A percentile compares a stretch with the other conserved stretches of the same genome.
Conservation (phyloP, 495 filamentous ascomycete species). For the Annulohypoxylon moriforme region DNA sequence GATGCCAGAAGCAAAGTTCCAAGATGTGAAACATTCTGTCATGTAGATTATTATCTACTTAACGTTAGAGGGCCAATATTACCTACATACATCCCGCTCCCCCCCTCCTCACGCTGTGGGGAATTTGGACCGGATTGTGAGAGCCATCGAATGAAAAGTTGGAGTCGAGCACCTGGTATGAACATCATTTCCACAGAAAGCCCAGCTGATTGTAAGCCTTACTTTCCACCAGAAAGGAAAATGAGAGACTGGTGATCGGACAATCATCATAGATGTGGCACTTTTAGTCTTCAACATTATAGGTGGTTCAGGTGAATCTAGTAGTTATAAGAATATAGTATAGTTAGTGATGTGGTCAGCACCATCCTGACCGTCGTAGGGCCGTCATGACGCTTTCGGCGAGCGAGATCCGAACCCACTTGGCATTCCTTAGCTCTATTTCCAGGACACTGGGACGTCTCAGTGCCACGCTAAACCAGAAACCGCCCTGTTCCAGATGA, state of each 20-base stretch:
- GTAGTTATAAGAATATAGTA: background rate
- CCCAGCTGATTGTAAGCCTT: background rate
- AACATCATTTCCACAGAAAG: constrained; percentile 23
- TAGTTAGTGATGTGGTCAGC: constrained; percentile 7
- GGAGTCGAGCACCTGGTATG: constrained; percentile 22
- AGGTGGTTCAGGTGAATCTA: background rate
- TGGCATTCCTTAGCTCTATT: constrained; percentile 40
- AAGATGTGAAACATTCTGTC: constrained; percentile 16
- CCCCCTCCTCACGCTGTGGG: constrained; percentile 20
- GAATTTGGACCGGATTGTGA: constrained; percentile 14
- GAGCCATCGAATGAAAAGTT: constrained; percentile 1
- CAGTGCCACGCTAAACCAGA: constrained; percentile 37
- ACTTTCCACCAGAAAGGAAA: constrained; percentile 2
- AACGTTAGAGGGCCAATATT: constrained; percentile 8
- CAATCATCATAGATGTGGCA: background rate
- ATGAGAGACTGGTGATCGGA: constrained; percentile 12
- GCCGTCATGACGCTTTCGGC: constrained; percentile 21
- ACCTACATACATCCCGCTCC: constrained; percentile 28
- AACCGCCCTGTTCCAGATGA: constrained; percentile 29
- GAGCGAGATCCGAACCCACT: constrained; percentile 40
- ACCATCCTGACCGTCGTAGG: constrained; percentile 13
- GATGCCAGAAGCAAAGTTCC: constrained; percentile 21
- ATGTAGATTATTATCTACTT: constrained; percentile 23
- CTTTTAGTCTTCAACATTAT: background rate
- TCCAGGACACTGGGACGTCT: constrained; percentile 45